Base-by-base conservation (phyloP, 805 yeast species). In the Sugiyamaella qingdaonensis region DNA sequence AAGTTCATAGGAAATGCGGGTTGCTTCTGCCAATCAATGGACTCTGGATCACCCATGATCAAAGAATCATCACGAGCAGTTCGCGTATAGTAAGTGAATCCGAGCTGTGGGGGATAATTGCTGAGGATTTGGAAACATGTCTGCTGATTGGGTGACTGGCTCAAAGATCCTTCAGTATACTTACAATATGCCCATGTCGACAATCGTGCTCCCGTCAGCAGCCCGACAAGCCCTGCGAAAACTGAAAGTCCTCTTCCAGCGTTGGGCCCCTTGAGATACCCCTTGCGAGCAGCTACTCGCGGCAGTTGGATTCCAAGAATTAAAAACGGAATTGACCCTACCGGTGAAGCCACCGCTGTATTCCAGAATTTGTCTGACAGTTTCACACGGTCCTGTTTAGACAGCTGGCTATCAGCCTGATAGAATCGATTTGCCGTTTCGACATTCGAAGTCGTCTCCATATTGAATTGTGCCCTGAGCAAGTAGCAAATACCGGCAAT, bases 91-190 rank as follows among this genome's bases (percentile, higher is more conserved):
- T 60, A 60, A 16, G 54, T 50, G 21, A 46, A 33, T 8, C 61
- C 64, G n/a, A 60, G 27, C 46, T 54, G 54, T 3, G 62, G 61
- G 4, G 64, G 62, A 37, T 46, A 58, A 2, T 24, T 27, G 9
- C 49, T 29, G 36, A 60, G 43, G 8, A 54, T 44, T 10, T 49
- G 36, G 33, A 53, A 54, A 9, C 53, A 57, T 2, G 31, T 24
- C 16, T 32, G 52, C 19, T 57, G 46, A 21, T 54, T 33, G 11
- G 46, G 48, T 16, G 21, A n/a, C 8, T 50, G 50, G 19, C 47
- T 16, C 10, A 57, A 33, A 18, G 45, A 19, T 13, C 44, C 18
- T 19, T 31, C 48, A 19, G 50, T 39, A 24, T 53, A 58, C 21
- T 36, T 2, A 44, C 51, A 51, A n/a, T 32, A 56, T 13, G 46